Evolutionary conservation across 148 eudicot genomes (phyloP), one percentile per base, ranked within the genome.

Genomic region (Mesembryanthemum crystallinum): DNA sequence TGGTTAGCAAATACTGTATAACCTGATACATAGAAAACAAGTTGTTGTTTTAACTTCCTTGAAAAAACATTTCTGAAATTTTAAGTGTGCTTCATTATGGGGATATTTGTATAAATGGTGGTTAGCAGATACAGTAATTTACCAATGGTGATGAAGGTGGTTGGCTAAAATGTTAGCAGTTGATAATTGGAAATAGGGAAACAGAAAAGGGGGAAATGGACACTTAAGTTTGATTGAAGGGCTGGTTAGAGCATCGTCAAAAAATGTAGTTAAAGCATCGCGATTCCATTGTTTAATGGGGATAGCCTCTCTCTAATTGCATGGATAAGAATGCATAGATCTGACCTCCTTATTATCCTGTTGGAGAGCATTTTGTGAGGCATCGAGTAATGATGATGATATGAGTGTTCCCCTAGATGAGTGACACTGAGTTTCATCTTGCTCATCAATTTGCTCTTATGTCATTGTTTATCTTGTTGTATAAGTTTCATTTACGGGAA

Each of bases 141-240:
- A 20, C 55, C 21, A 8, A n/a, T 54, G 27, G n/a, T 3, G 12
- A 32, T 55, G 17, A 52, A 17, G n/a, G 12, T 15, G 57, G n/a
- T 15, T 18, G 57, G 1, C 57, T 52, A 2, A 52, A 45, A 45
- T 45, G 49, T 45, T 12, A 45, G 49, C 14, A 45, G 29, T 24
- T 24, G 63, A 58, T n/a, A n/a, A 39, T 4, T 39, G 51, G 69
- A 65, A 35, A 33, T 65, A n/a, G 69, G 51, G 45, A 65, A 39
- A n/a, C n/a, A n/a, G n/a, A n/a, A n/a, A n/a, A n/a, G n/a, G n/a
- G n/a, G n/a, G n/a, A n/a, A n/a, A n/a, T n/a, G n/a, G n/a, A n/a
- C n/a, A n/a, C n/a, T 18, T 10, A 25, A 37, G 15, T 35, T 37
- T 35, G 15, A 65, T 8, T 18, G 37, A 5, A 65, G 51, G 11